Evolutionary conservation across 768 basidiomycete genomes (phyloP), one percentile per base, ranked within the genome.

Genomic region (Russula virescens): DNA sequence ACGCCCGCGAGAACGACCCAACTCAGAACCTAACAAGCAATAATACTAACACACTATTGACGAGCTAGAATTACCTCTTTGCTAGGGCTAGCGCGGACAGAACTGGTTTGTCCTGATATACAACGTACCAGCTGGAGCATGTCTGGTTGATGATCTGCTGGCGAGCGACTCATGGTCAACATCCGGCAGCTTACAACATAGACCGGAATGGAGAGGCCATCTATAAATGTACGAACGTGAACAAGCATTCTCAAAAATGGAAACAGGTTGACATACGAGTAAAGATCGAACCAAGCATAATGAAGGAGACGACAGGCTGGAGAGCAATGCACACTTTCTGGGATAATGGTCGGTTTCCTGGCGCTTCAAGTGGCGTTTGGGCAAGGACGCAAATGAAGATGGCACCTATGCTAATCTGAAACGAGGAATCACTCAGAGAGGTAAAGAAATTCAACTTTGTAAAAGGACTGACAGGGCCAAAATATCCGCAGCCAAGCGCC

Each of bases 401-500:
- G 7, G 96, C 89, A 0, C 88, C 86, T 25, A 97, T 94, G 55
- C 95, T 96, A 90, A 97, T 94, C 79, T 93, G 73, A 28, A 49
- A 26, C 6, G 59, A 53, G 31, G n/a, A 48, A 43, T 40, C 38
- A 25, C n/a, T n/a, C n/a, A n/a, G 25, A 63, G 26, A 19, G 26
- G 18, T 14, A 38, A 28, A 34, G 35, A 26, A 31, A 21, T 9
- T n/a, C 11, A 21, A 47, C 5, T 23, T 2, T 55, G 35, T 23
- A 34, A 42, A n/a, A 71, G 74, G 16, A 69, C 63, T 55, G 42
- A 64, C 63, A 25, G 63, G 63, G 84, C 88, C 94, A 71, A 96
- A 98, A 77, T 97, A 94, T 3, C 96, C 96, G 5, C 82, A 84
- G 71, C 98, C 97, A 5, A 94, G 66, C 0, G 96, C 95, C 74